Percentiles rank a stretch among this genome's conserved stretches.
Evolutionary conservation across 208 protist species (phyloP).

Genomic region (Leishmania tarentolae): DNA sequence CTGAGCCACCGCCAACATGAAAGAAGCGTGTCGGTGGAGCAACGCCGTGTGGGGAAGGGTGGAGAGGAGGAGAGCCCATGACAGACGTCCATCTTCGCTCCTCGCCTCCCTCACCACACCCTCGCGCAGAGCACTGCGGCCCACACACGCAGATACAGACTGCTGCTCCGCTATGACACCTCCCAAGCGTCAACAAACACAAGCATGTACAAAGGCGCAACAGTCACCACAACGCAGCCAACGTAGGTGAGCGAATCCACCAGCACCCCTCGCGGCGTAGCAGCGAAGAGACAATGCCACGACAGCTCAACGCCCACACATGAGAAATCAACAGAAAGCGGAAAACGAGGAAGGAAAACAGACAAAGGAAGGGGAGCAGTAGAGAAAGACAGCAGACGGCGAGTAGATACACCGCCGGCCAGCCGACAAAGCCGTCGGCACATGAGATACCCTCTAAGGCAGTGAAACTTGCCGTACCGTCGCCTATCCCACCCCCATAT

Average conservation of each 20-base stretch:
- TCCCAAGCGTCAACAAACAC: background rate
- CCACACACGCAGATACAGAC: background rate
- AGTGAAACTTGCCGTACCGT: background rate
- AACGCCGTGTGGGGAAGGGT: background rate
- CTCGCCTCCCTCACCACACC: background rate
- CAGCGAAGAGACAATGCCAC: background rate
- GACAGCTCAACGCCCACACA: background rate
- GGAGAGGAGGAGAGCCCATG: background rate
- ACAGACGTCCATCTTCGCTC: background rate
- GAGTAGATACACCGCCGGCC: background rate
- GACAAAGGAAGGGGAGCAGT: too few species aligned
- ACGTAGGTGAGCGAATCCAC: background rate
- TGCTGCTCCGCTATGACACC: background rate
- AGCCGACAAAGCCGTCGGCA: background rate
- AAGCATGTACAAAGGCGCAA: background rate
- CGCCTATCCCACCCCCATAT: background rate
- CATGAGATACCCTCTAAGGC: background rate
- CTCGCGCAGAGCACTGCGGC: background rate
- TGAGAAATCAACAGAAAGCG: background rate
- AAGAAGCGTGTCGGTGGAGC: background rate
- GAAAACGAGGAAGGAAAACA: background rate
- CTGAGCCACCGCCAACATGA: background rate
- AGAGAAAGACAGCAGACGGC: background rate
- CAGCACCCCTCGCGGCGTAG: background rate
- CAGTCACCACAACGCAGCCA: too few species aligned